Conservation (phyloP, 73 alveolate genomes). For the Paramecium sonneborni region DNA sequence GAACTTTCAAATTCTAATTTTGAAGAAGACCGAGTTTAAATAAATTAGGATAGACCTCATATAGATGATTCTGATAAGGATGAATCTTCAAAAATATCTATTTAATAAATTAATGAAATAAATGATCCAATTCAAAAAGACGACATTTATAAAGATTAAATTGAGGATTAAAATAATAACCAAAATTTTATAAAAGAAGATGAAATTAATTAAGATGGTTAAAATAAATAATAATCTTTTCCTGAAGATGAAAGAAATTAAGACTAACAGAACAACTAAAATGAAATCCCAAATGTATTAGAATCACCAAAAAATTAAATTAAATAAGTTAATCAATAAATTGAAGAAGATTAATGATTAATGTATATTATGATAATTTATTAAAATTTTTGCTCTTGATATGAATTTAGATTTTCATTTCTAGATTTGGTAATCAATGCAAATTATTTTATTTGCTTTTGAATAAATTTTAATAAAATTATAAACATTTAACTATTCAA, state of each 20-base stretch:
- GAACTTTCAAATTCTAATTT: too few relatives aligned
- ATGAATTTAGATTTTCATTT: background rate
- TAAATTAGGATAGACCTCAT: background rate
- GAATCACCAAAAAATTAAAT: background rate
- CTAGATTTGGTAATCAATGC: background rate
- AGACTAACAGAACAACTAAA: too few relatives aligned
- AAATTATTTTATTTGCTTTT: too few relatives aligned
- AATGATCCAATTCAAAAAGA: background rate
- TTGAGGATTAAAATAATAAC: background rate
- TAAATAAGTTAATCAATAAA: background rate
- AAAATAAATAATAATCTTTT: background rate
- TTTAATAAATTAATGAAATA: constrained; percentile 12
- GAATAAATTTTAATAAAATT: too few relatives aligned
- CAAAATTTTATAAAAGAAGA: background rate
- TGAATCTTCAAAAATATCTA: constrained; percentile 1
- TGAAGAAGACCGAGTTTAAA: background rate
- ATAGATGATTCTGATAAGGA: background rate
- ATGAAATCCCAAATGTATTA: constrained; percentile 6
- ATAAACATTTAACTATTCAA: too few relatives aligned
- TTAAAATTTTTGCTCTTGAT: too few relatives aligned
- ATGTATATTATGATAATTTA: too few relatives aligned
- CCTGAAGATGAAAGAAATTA: background rate
- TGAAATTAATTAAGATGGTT: background rate
- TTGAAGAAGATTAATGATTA: background rate
- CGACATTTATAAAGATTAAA: background rate